Percentiles rank a stretch among this genome's conserved stretches.
phyloP scores from a whole-genome alignment of 2,329 filamentous ascomycete species.

The Alternaria triticimaculans region DNA sequence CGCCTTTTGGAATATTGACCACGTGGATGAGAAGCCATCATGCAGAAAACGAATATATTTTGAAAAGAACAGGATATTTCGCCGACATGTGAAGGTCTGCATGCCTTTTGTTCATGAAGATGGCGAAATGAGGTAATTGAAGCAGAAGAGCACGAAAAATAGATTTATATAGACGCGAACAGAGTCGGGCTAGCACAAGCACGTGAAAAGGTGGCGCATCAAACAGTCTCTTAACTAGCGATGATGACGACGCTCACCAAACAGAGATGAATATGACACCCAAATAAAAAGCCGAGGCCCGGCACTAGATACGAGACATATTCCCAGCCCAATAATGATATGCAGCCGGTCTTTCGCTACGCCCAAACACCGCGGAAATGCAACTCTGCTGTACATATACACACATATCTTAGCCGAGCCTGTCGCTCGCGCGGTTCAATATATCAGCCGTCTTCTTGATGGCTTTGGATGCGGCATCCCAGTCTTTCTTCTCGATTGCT shows the following conservation, averaged over 20 bases:
- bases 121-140: background rate
- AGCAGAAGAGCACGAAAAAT: background rate
- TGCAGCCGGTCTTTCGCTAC: background rate
- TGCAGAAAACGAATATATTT: no score
- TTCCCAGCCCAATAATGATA: background rate
- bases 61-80: no score
- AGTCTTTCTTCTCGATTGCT: constrained; percentile 74
- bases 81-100: no score
- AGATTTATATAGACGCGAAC: background rate
- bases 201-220: background rate
- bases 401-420: constrained; percentile 38
- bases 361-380: background rate
- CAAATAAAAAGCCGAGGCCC: background rate
- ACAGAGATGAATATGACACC: background rate
- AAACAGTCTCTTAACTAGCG: background rate
- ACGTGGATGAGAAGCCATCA: background rate
- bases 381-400: background rate
- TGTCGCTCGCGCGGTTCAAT: constrained; percentile 66
- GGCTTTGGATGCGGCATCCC: constrained; percentile 70
- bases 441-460: constrained; percentile 75
- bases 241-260: background rate
- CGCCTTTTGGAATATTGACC: background rate
- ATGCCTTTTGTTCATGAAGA: background rate
- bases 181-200: background rate
- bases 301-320: background rate